Conservation (phyloP, 2,329 filamentous ascomycete genomes). For the Tolypocladium nubicola region DNA sequence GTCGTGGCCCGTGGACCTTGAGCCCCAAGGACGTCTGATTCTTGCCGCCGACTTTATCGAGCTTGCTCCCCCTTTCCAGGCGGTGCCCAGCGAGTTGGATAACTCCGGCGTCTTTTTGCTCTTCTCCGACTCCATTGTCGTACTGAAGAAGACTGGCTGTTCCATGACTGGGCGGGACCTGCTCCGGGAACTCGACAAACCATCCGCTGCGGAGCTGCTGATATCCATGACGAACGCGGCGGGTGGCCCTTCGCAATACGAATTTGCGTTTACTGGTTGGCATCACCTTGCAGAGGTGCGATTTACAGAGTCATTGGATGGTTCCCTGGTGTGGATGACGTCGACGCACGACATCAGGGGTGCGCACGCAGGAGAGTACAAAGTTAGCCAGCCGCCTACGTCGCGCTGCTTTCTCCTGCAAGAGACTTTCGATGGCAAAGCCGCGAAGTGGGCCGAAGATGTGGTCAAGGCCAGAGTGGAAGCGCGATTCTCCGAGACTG, state of each 20-base stretch:
- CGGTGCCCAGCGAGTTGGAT: constrained; percentile 29
- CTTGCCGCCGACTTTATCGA: constrained; percentile 73
- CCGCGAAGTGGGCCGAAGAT: constrained; percentile 70
- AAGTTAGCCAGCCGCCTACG: constrained; percentile 37
- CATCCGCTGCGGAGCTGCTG: constrained; percentile 52
- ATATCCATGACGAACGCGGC: constrained; percentile 54
- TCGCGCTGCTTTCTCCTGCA: constrained; percentile 62
- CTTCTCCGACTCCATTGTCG: constrained; percentile 71
- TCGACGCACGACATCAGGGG: constrained; percentile 52
- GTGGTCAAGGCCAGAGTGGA: constrained; percentile 79
- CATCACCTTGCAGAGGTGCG: constrained; percentile 59
- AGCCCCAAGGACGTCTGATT: constrained; percentile 68
- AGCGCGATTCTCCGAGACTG: constrained; percentile 70
- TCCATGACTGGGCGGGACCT: constrained; percentile 64
- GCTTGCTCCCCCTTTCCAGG: constrained; percentile 58
- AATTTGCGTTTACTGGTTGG: constrained; percentile 67
- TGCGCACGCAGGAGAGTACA: constrained; percentile 32
- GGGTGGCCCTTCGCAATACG: constrained; percentile 50
- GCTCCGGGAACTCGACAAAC: constrained; percentile 76
- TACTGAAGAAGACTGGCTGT: constrained; percentile 60
- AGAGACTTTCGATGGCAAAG: constrained; percentile 69
- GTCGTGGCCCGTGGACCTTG: constrained; percentile 62
- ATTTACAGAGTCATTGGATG: constrained; percentile 60
- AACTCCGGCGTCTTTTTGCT: constrained; percentile 65
- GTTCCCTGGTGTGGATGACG: constrained; percentile 56